A percentile compares a stretch with the other conserved stretches of the same genome.
Evolutionary conservation across 2,329 filamentous ascomycete species (phyloP).

Genomic region (Aspergillaceae sp.): DNA sequence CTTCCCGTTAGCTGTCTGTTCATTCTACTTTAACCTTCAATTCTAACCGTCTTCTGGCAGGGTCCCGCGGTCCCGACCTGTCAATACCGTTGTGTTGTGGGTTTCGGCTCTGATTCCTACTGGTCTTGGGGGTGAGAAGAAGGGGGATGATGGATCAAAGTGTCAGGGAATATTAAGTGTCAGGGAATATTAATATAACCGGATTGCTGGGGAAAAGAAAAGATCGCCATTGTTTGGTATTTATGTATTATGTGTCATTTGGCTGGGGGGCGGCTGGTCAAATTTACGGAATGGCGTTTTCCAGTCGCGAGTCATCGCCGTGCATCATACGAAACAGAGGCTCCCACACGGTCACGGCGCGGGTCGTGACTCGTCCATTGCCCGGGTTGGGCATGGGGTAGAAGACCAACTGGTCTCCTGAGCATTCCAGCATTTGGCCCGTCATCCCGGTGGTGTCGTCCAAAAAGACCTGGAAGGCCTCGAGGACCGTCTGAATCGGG

Average conservation of each 20-base stretch:
- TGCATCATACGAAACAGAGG: constrained; percentile 40
- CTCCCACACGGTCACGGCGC: constrained; percentile 43
- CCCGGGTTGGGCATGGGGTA: constrained; percentile 28
- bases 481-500: constrained; percentile 37
- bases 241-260: too few species aligned
- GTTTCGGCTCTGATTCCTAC: too few species aligned
- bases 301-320: constrained; percentile 35
- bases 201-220: background rate
- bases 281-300: constrained; percentile 28
- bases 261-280: too few species aligned
- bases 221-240: too few species aligned
- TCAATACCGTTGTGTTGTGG: too few species aligned
- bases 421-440: constrained; percentile 41
- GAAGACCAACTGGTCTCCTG: constrained; percentile 34
- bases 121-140: too few species aligned
- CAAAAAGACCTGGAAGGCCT: constrained; percentile 40
- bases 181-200: background rate
- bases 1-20: too few species aligned
- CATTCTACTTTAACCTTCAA: too few species aligned
- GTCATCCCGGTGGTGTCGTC: constrained; percentile 35
- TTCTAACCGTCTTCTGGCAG: too few species aligned
- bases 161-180: background rate
- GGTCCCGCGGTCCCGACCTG: too few species aligned
- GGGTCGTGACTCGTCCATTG: constrained; percentile 36
- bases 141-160: too few species aligned